A percentile compares a stretch with the other conserved stretches of the same genome.
Evolutionary conservation across 306 rosid genomes (phyloP).

Genomic region (Trifolium subterraneum): DNA sequence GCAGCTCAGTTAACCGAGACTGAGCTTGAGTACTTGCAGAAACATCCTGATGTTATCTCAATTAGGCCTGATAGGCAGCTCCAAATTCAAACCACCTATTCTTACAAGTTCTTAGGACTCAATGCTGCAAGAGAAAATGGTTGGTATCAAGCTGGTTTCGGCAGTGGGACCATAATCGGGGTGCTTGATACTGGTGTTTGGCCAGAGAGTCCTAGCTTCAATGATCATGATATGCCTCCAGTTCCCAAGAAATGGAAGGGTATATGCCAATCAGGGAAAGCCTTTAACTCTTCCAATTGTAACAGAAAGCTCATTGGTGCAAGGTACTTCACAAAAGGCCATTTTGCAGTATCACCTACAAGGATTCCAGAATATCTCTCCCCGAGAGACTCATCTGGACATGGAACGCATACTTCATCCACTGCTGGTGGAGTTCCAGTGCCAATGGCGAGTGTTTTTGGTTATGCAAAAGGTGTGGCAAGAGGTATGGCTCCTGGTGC

Average conservation of each 20-base stretch:
- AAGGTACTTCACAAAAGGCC: conserved; percentile 83
- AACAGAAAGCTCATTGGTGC: conserved; percentile 90
- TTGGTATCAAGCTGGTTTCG: conserved; percentile 74
- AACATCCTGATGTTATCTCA: conserved; percentile 72
- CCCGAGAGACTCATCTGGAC: conserved; percentile 86
- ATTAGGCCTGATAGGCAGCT: conserved; percentile 61
- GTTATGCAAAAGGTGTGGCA: conserved; percentile 85
- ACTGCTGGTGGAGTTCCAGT: conserved; percentile 81
- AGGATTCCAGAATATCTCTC: conserved; percentile 68
- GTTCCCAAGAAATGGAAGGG: conserved; percentile 84
- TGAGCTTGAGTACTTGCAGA: conserved; percentile 65
- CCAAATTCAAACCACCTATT: conserved; percentile 80
- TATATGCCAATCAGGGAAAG: conserved; percentile 76
- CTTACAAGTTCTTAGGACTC: conserved; percentile 85
- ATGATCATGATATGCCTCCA: conserved; percentile 74
- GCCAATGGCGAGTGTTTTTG: conserved; percentile 62
- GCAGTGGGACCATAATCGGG: conserved; percentile 78
- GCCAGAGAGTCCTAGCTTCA: conserved; percentile 93
- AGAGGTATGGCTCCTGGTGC: conserved; percentile 89
- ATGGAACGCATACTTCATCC: conserved; percentile 91
- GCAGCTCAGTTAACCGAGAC: conserved; percentile 74
- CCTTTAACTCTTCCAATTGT: conserved; percentile 72
- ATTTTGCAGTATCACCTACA: conserved; percentile 63
- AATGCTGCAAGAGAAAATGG: conserved; percentile 52
- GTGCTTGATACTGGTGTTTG: conserved; percentile 93